Base-by-base conservation (phyloP, 2,329 filamentous ascomycete genomes). In the Ophiostoma fasciatum region DNA sequence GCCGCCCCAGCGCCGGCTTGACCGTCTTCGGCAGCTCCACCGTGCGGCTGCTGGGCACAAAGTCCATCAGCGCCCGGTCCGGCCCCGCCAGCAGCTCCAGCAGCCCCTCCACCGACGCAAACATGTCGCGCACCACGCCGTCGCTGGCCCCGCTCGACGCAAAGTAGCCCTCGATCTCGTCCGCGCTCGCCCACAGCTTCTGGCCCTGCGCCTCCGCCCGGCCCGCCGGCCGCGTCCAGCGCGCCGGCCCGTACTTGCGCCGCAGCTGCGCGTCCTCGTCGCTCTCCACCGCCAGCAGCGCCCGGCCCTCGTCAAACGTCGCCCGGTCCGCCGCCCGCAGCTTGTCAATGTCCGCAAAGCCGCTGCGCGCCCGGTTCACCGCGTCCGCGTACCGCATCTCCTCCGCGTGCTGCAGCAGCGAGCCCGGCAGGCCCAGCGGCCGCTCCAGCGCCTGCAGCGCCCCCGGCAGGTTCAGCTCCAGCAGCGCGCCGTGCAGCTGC, bases 361-460 rank as follows among this genome's bases (percentile, higher is more conserved):
- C 84, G 36, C 76, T 71, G 35, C 82, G 73, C 0, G 96, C 60
- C 20, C 82, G 68, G 38, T 79, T 75, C 22, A 94, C 63, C 0
- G 84, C 88, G 49, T 94, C 85, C 38, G 87, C 82, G 52, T 96
- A 88, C 15, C 87, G 71, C 33, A 98, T 79, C 51, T 96, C 90
- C 52, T 96, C 88, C 0, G 88, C 88, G 48, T 94, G 90, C 17
- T 90, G 82, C 3, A 85, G 71, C 2, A 98, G 60, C 13, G 75
- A 82, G 1, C 84, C 82, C 1, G 90, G 90, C 4, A 98, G 58
- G 0, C 90, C 90, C 0, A 98, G 66, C 0, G 90, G 90, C 52
- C 94, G 96, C 53, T 98, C 90, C 1, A 96, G 66, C 0, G 90
- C 90, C 53, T 98, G 90, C 4, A 98, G 60, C 1, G 88, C 93